These are phyloP conservation scores for Umbilicus rupestris DNA, from an alignment of 164 flowering plant genomes.

Conservation along the genomic window DNA sequence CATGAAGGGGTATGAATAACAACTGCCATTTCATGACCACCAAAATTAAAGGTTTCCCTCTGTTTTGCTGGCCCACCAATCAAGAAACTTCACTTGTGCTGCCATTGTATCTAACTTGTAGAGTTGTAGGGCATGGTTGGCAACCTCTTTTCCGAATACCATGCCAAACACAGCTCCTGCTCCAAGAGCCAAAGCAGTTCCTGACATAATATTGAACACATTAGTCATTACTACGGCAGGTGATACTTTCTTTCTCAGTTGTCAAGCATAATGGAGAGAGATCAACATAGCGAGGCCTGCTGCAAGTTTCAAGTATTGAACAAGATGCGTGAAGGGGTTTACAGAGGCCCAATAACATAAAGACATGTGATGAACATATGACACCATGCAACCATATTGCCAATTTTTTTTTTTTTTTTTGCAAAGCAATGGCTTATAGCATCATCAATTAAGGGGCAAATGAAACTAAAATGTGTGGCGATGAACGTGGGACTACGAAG, in stretches of 20 bases:
- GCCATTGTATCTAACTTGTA: constrained; percentile 60
- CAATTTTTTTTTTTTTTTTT: too few species aligned
- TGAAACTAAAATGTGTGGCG: too few species aligned
- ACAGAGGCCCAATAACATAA: too few species aligned
- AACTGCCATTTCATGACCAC: not conserved
- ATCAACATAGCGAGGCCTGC: too few species aligned
- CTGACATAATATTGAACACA: not conserved
- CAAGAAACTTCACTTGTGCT: constrained; percentile 70
- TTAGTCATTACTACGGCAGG: not conserved
- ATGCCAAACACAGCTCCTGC: not conserved
- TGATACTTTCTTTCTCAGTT: not conserved
- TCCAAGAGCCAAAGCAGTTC: not conserved
- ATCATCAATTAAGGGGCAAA: not conserved
- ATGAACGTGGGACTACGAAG: not conserved
- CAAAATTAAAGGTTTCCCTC: constrained; percentile 18
- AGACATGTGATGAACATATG: too few species aligned
- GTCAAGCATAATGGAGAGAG: not conserved
- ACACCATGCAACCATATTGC: too few species aligned
- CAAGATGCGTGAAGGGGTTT: too few species aligned
- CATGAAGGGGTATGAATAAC: not conserved
- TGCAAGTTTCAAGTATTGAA: too few species aligned
- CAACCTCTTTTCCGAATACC: not conserved
- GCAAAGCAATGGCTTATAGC: not conserved
- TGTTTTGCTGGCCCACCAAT: constrained; percentile 64
- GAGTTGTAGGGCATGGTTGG: not conserved